Evolutionary conservation across 257 asterid species (phyloP).

Genomic region (Forsythia suspensa): DNA sequence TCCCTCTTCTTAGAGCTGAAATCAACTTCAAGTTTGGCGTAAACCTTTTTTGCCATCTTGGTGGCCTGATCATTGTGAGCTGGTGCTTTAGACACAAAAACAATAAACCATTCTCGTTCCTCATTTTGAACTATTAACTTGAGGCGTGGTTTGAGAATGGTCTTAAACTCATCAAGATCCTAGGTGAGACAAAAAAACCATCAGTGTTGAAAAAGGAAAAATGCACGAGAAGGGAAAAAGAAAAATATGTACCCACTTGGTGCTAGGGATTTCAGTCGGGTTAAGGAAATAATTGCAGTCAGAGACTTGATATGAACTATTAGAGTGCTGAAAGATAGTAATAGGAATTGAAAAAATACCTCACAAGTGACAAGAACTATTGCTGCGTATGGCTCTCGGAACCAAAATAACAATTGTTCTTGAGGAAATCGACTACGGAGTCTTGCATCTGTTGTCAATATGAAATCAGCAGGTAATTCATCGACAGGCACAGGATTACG

Average conservation of each 20-base stretch:
- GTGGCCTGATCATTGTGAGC: constrained; percentile 94
- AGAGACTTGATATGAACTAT: constrained; percentile 1
- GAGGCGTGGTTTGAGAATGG: constrained; percentile 96
- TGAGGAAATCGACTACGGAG: constrained; percentile 92
- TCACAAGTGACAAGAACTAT: constrained; percentile 90
- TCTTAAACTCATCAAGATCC: constrained; percentile 99
- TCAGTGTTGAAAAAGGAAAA: constrained; percentile 15
- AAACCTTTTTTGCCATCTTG: constrained; percentile 95
- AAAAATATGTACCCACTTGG: constrained; percentile 5
- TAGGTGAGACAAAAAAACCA: constrained; percentile 29
- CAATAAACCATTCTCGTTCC: constrained; percentile 96
- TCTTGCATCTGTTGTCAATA: constrained; percentile 96
- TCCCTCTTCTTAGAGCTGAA: constrained; percentile 97
- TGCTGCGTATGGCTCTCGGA: constrained; percentile 93
- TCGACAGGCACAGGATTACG: constrained; percentile 85
- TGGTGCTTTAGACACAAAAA: constrained; percentile 92
- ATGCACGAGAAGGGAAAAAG: not conserved
- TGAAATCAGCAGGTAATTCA: constrained; percentile 79
- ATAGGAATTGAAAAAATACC: constrained; percentile 44
- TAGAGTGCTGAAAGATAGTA: not conserved
- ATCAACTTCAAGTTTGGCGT: constrained; percentile 92
- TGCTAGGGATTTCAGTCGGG: constrained; percentile 17
- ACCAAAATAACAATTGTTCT: constrained; percentile 93
- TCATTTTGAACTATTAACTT: constrained; percentile 96
- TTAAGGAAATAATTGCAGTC: constrained; percentile 1